Conservation (phyloP, 495 filamentous ascomycete species). For the Aspergillus baeticus region DNA sequence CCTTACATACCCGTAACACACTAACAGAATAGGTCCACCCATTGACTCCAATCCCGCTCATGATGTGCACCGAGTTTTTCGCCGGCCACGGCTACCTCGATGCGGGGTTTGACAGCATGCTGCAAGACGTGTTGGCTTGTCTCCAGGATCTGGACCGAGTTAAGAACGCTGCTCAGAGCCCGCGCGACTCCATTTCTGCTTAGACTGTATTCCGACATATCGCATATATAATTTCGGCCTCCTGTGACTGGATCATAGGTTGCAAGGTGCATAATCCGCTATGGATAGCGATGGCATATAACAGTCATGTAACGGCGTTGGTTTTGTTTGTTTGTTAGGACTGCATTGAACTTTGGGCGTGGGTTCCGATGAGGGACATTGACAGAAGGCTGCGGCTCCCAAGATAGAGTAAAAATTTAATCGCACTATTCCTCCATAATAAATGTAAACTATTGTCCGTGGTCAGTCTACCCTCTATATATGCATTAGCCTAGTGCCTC, state of each 20-base stretch:
- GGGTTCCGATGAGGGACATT: not conserved
- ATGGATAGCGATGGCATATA: too few relatives aligned
- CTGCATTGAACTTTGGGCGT: not conserved
- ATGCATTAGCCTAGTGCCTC: too few relatives aligned
- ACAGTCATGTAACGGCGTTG: not conserved
- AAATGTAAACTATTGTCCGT: too few relatives aligned
- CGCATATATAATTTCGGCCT: not conserved
- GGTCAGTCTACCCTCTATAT: too few relatives aligned
- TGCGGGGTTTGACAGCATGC: constrained; percentile 19
- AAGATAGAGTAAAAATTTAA: not conserved
- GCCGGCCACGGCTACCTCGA: constrained; percentile 21
- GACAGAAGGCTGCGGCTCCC: too few relatives aligned
- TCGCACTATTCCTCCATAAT: not conserved
- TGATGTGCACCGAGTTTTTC: constrained; percentile 26
- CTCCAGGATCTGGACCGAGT: constrained; percentile 21
- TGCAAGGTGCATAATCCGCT: too few relatives aligned
- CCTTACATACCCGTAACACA: not conserved
- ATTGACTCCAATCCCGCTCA: constrained; percentile 22
- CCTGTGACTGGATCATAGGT: not conserved
- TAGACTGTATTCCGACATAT: not conserved
- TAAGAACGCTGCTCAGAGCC: constrained; percentile 20
- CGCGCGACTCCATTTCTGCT: constrained; percentile 1
- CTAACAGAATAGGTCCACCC: constrained; percentile 21
- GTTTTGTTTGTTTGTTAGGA: too few relatives aligned
- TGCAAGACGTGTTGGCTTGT: constrained; percentile 21